Evolutionary conservation across 768 basidiomycete species (phyloP).

Genomic region (Macrolepiota albuminosa): DNA sequence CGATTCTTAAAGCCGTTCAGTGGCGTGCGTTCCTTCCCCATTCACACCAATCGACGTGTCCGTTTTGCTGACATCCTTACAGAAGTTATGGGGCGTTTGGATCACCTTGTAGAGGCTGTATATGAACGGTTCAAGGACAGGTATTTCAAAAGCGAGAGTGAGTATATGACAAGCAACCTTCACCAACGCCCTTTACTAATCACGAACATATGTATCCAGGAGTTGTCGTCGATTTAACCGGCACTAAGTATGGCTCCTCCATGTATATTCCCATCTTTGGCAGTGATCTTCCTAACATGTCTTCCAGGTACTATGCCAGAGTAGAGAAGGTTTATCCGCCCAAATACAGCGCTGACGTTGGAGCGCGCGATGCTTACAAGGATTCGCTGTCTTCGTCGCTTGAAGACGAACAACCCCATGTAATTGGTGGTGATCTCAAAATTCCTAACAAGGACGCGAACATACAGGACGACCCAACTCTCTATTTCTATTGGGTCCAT

Average conservation of each 20-base stretch:
- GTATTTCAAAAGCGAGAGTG: slow-evolving; percentile 89
- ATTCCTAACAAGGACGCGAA: slow-evolving; percentile 66
- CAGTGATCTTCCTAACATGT: slow-evolving; percentile 13
- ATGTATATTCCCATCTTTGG: not conserved
- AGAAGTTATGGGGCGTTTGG: slow-evolving; percentile 97
- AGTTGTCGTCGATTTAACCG: slow-evolving; percentile 82
- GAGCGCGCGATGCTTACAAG: slow-evolving; percentile 46
- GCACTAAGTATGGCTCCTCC: slow-evolving; percentile 66
- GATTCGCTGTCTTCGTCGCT: slow-evolving; percentile 39
- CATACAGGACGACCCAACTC: slow-evolving; percentile 68
- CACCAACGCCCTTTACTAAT: slow-evolving; percentile 12
- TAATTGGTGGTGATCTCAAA: slow-evolving; percentile 76
- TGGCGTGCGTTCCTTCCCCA: slow-evolving; percentile 72
- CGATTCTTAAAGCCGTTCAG: slow-evolving; percentile 89
- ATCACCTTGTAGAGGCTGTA: slow-evolving; percentile 91
- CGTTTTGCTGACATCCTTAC: slow-evolving; percentile 17
- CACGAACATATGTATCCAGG: slow-evolving; percentile 35
- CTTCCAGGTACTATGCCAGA: slow-evolving; percentile 70
- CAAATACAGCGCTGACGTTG: slow-evolving; percentile 40
- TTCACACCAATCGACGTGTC: slow-evolving; percentile 12
- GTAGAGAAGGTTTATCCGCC: slow-evolving; percentile 78
- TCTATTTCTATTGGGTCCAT: slow-evolving; percentile 86
- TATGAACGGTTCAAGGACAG: slow-evolving; percentile 96
- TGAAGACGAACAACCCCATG: slow-evolving; percentile 57
- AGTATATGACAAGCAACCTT: slow-evolving; percentile 28